Conservation (phyloP, 352 stramenopile species). For the Albugo laibachii region DNA sequence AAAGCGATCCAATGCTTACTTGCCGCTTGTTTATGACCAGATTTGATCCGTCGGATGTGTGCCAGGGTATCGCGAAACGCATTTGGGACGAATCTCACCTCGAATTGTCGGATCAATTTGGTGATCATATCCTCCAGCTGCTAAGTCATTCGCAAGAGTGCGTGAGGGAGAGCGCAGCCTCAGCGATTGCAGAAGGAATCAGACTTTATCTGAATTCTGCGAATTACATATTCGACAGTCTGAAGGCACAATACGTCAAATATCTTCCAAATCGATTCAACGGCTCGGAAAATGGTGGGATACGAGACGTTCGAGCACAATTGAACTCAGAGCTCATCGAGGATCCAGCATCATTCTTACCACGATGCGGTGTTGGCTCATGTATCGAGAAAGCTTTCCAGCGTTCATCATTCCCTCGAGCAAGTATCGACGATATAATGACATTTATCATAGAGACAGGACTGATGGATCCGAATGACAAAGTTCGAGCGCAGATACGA, state of each 20-base stretch:
- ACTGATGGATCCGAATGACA: slow-evolving; percentile 40
- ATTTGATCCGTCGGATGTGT: slow-evolving; percentile 44
- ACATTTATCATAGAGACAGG: slow-evolving; percentile 70
- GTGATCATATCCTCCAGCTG: slow-evolving; percentile 36
- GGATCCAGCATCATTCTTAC: slow-evolving; percentile 28
- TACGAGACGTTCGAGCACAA: slow-evolving; percentile 3
- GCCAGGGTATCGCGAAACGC: slow-evolving; percentile 28
- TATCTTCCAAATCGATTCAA: slow-evolving; percentile 4
- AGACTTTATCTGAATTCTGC: slow-evolving; percentile 55
- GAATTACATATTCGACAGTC: slow-evolving; percentile 36
- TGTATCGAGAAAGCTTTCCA: slow-evolving; percentile 53
- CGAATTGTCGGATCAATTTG: slow-evolving; percentile 34
- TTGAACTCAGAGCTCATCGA: slow-evolving; percentile 18
- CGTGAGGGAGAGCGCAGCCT: slow-evolving; percentile 54
- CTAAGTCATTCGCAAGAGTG: slow-evolving; percentile 54
- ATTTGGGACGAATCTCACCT: slow-evolving; percentile 40
- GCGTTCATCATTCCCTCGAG: slow-evolving; percentile 20
- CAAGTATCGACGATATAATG: slow-evolving; percentile 39
- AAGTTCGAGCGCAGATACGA: slow-evolving; percentile 64
- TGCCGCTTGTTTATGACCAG: slow-evolving; percentile 37
- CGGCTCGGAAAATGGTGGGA: slow-evolving; percentile 50
- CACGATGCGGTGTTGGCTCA: slow-evolving; percentile 48
- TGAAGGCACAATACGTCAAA: slow-evolving; percentile 36
- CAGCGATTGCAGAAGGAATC: slow-evolving; percentile 65
- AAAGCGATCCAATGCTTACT: slow-evolving; percentile 17